phyloP scores from a whole-genome alignment of 2,329 filamentous ascomycete genomes.

The Ophiocordyceps camponoti-leonardi region DNA sequence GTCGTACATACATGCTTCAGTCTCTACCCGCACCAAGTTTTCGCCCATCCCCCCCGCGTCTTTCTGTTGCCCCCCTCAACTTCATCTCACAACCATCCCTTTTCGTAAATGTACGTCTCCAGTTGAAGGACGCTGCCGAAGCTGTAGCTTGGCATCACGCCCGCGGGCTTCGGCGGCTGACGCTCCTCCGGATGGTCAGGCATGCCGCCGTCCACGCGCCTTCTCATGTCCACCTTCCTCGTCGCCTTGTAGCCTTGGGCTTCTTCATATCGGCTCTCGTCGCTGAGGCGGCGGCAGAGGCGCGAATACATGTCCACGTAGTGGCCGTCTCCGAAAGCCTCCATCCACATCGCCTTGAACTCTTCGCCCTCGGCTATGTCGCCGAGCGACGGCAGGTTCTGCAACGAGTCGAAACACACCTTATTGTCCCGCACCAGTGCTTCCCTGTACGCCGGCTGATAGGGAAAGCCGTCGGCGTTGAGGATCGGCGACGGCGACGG shows the following conservation, averaged over 20 bases:
- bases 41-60: no score
- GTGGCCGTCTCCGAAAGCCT: conserved; percentile 3
- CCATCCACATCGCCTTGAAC: neutral
- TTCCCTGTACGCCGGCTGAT: conserved; percentile 1
- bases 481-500: conserved; percentile 1
- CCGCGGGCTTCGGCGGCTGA: conserved; percentile 1
- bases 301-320: conserved; percentile 8
- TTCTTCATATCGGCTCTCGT: neutral
- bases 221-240: neutral
- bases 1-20: no score
- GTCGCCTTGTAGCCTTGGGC: neutral
- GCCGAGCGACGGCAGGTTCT: conserved; percentile 10
- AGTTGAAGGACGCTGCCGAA: neutral
- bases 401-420: conserved; percentile 11
- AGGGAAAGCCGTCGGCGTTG: conserved; percentile 3
- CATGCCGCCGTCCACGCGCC: neutral
- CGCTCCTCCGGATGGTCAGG: conserved; percentile 7
- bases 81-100: conserved; percentile 1
- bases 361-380: conserved; percentile 3
- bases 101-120: neutral
- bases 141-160: neutral
- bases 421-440: conserved; percentile 11
- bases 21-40: no score
- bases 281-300: neutral
- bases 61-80: no score